These are phyloP conservation scores for Cenchrus purpureus DNA, from an alignment of 176 grass and related monocot genomes.

Conservation along the genomic window DNA sequence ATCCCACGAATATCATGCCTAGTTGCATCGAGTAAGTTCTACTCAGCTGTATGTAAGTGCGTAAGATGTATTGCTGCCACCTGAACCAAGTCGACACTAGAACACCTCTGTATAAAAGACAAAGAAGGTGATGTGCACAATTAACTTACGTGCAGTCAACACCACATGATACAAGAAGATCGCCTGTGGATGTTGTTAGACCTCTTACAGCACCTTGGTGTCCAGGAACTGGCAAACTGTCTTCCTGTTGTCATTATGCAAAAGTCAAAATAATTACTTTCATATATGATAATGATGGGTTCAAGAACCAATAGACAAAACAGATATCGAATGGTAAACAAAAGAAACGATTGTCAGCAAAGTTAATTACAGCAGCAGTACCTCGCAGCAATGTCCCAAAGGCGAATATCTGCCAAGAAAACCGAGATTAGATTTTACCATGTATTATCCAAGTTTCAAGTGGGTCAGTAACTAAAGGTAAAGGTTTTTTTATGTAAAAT, in stretches of 20 bases:
- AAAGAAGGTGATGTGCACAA: conserved; percentile 28
- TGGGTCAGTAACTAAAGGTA: conserved; percentile 25
- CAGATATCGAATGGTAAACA: not conserved
- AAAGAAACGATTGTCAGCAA: not conserved
- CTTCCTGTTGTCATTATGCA: conserved; percentile 68
- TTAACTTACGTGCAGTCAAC: conserved; percentile 87
- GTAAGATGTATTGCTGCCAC: not conserved
- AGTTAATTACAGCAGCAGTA: conserved; percentile 35
- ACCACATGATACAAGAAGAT: conserved; percentile 87
- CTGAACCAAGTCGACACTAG: not conserved
- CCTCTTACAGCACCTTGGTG: conserved; percentile 87
- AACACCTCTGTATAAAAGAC: not conserved
- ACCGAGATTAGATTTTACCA: conserved; percentile 23
- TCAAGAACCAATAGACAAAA: not conserved
- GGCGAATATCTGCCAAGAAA: conserved; percentile 80
- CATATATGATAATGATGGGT: not conserved
- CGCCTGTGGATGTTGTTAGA: conserved; percentile 88
- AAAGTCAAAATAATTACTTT: conserved; percentile 17
- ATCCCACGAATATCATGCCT: not conserved
- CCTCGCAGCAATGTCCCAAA: conserved; percentile 93
- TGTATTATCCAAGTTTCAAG: conserved; percentile 28
- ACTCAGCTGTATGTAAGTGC: not conserved
- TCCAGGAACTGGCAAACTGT: conserved; percentile 86
- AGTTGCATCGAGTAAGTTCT: not conserved
- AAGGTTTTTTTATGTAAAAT: not conserved